Evolutionary conservation across 2,329 filamentous ascomycete genomes (phyloP), one percentile per base, ranked within the genome.

Genomic region (Huntiella omanensis): DNA sequence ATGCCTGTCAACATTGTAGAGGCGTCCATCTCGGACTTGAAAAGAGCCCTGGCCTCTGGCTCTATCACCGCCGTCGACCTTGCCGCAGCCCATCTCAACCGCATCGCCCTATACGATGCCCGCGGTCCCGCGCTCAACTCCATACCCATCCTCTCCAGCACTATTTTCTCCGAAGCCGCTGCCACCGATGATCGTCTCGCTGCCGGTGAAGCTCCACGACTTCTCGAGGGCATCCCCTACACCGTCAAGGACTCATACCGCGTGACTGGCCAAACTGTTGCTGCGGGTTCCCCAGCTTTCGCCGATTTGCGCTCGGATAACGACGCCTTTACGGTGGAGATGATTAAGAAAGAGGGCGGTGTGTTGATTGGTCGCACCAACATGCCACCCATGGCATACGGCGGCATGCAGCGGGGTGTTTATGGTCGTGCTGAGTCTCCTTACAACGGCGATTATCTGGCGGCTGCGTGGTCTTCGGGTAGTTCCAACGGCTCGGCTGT

Each of bases 231-330:
- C 1, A 72, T 77, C 5, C 70, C 71, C 0, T 75, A 64, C 49
- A 71, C 70, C 0, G 60, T 73, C 52, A 76, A 77, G 54, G 72
- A 77, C 53, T 69, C 63, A 52, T 75, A 69, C 59, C 71, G 68
- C 51, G 65, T 69, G 22, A 60, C 62, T 17, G 68, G 67, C 1
- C 64, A 75, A 61, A 71, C 64, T 0, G 66, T 69, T 2, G 69
- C 70, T 0, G 59, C 63, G 43, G 73, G 71, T 1, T 75, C 71
- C 0, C 68, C 69, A 2, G 73, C 72, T 0, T 71, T 77, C 46
- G 53, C 63, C 32, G 54, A 66, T 5, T 54, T 77, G 0, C 52
- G 68, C 2, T 64, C 73, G 0, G 66, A 61, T 5, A 63, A 69
- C 39, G 71, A 77, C 54, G 68, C 71, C 1, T 67, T 66, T 3